A percentile compares a stretch with the other conserved stretches of the same genome.
Conservation (phyloP, 2,329 filamentous ascomycete genomes). For the Sphaceloma murrayae region DNA sequence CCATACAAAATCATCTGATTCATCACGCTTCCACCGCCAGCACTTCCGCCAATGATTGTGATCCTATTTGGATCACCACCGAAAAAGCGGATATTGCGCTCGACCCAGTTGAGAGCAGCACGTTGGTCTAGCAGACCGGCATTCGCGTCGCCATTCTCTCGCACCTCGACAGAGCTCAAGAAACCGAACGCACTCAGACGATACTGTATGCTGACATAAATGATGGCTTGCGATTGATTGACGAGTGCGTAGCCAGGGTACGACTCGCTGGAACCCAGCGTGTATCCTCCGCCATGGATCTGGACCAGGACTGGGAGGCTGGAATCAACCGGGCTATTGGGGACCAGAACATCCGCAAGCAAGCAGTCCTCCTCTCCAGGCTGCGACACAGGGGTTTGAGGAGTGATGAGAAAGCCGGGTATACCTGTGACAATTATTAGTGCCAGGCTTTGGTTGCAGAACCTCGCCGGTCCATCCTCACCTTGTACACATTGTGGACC, state of each 20-base stretch:
- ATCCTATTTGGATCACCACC: slow-evolving; percentile 22
- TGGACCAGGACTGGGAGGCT: slow-evolving; percentile 27
- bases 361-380: slow-evolving; percentile 34
- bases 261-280: slow-evolving; percentile 23
- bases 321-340: slow-evolving; percentile 25
- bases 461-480: too few relatives aligned
- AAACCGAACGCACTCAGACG: slow-evolving; percentile 26
- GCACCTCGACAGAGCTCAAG: slow-evolving; percentile 18
- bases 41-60: slow-evolving; percentile 24
- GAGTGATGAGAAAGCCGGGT: slow-evolving; percentile 18
- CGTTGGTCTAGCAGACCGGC: slow-evolving; percentile 22
- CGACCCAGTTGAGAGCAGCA: slow-evolving; percentile 21
- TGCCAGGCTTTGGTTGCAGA: too few relatives aligned
- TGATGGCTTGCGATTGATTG: slow-evolving; percentile 25
- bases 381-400: slow-evolving; percentile 16
- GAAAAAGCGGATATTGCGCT: slow-evolving; percentile 20
- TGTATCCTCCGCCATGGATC: slow-evolving; percentile 31
- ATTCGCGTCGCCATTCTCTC: slow-evolving; percentile 20
- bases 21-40: slow-evolving; percentile 25
- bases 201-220: slow-evolving; percentile 28
- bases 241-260: slow-evolving; percentile 25
- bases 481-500: slow-evolving; percentile 26
- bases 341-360: slow-evolving; percentile 34
- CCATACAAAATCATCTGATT: slow-evolving; percentile 32
- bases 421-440: slow-evolving; percentile 12